Base-by-base conservation (phyloP, 805 yeast species). In the Cyberlindnera petersonii region DNA sequence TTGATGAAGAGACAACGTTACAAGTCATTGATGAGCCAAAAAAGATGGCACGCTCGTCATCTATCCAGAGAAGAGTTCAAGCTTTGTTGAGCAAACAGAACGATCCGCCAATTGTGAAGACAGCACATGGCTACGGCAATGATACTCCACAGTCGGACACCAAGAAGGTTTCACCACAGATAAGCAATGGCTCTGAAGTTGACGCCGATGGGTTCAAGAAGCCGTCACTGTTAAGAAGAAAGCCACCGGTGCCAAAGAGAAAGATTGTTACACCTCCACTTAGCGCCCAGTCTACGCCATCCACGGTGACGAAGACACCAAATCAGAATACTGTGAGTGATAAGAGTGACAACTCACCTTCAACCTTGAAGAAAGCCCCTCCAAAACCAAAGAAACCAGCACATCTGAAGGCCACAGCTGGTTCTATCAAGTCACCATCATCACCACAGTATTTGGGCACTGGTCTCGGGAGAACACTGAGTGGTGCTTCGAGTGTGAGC, bases 61-160 rank as follows among this genome's bases (percentile, higher is more conserved):
- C 60, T 2, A 56, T 56, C 30, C 59, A 55, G 43, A 53, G 56
- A 40, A 42, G 59, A 24, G 55, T 56, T 5, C 55, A 52, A 35
- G 55, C 55, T 4, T 31, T 56, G n/a, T 33, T 54, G 24, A 50
- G 35, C 65, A 68, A 49, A 60, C 57, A 44, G 59, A 60, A 36
- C 63, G 72, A 5, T 31, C 72, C 74, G 10, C 73, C 74, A 3
- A 63, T 73, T 0, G 56, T 63, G 14, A 80, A 75, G 50, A 79
- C 91, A 0, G 95, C 95, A 0, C 60, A 69, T 5, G 96, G 96
- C 0, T 87, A 88, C 59, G 96, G 96, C 7, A 76, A 77, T 55
- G 85, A 73, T 55, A 79, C 89, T 0, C 11, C 37, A n/a, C n/a
- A n/a, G n/a, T 20, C 40, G 11, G 26, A 24, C 9, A 10, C n/a